Conservation (phyloP, 805 yeast species). For the Myxozyma mucilagina region DNA sequence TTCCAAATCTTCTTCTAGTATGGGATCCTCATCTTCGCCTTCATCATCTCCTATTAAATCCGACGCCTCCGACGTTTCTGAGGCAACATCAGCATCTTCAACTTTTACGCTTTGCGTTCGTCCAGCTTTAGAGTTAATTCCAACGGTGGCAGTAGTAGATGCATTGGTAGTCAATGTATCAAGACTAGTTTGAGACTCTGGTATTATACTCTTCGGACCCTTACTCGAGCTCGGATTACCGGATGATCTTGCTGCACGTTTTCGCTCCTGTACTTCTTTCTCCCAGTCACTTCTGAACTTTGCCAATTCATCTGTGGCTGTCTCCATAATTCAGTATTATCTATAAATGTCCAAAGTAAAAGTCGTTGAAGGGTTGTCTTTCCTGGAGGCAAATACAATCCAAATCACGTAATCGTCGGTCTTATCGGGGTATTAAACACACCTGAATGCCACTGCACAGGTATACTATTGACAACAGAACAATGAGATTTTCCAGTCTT, state of each 20-base stretch:
- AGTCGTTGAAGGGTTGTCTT: not conserved
- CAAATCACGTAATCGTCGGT: not conserved
- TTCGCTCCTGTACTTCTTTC: slow-evolving; percentile 26
- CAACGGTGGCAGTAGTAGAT: not conserved
- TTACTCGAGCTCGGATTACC: not conserved
- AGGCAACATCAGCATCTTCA: not conserved
- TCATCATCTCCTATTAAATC: not conserved
- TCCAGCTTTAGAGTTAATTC: not conserved
- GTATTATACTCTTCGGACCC: not conserved
- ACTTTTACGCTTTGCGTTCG: not conserved
- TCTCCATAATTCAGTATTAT: not conserved
- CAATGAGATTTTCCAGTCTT: not conserved
- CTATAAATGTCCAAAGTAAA: not conserved
- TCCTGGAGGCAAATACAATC: not conserved
- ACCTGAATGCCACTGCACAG: not conserved
- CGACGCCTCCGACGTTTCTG: too few species aligned
- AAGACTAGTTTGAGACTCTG: slow-evolving; percentile 1
- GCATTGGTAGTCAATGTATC: not conserved
- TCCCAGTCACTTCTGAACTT: slow-evolving; percentile 30
- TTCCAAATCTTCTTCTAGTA: not conserved
- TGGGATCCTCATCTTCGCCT: not conserved
- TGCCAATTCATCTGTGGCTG: slow-evolving; percentile 20
- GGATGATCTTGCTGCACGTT: slow-evolving; percentile 1
- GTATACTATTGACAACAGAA: not conserved
- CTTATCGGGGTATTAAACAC: not conserved